These are phyloP conservation scores for Aspergillus bertholletiae DNA, from an alignment of 495 filamentous ascomycete genomes.

Conservation along the genomic window DNA sequence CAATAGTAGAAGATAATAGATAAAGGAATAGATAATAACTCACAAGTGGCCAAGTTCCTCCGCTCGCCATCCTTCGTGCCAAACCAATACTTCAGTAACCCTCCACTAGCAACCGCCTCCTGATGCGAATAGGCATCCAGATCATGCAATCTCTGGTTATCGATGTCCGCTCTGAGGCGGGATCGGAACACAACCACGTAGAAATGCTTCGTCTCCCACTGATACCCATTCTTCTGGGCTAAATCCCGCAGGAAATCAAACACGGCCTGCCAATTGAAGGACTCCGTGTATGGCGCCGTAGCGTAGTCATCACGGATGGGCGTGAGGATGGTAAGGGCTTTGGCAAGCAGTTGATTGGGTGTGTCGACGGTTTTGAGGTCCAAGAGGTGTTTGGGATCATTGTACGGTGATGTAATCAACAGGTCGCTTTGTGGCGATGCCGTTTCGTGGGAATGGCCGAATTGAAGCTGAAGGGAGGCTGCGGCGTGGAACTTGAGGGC, in stretches of 20 bases:
- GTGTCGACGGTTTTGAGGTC: slow-evolving; percentile 61
- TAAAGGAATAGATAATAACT: slow-evolving; percentile 11
- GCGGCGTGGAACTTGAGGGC: slow-evolving; percentile 34
- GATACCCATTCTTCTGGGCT: slow-evolving; percentile 37
- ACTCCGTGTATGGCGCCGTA: slow-evolving; percentile 65
- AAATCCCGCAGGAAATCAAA: slow-evolving; percentile 48
- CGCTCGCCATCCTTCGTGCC: slow-evolving; percentile 60
- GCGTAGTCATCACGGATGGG: slow-evolving; percentile 69
- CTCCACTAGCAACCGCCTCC: slow-evolving; percentile 73
- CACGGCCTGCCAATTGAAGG: slow-evolving; percentile 74
- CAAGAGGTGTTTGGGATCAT: slow-evolving; percentile 62
- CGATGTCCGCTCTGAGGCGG: slow-evolving; percentile 55
- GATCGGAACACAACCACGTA: slow-evolving; percentile 84
- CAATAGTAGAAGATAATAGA: background rate
- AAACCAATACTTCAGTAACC: slow-evolving; percentile 91
- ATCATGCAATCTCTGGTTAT: slow-evolving; percentile 56
- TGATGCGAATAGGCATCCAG: slow-evolving; percentile 73
- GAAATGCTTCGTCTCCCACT: slow-evolving; percentile 64
- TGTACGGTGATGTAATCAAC: slow-evolving; percentile 73
- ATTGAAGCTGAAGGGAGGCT: slow-evolving; percentile 29
- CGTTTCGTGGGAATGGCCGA: background rate
- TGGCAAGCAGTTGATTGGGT: slow-evolving; percentile 64
- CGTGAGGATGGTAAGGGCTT: slow-evolving; percentile 60
- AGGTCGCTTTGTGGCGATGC: slow-evolving; percentile 15
- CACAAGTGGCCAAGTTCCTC: slow-evolving; percentile 72